Evolutionary conservation across 306 rosid species (phyloP), one percentile per base, ranked within the genome.

Genomic region (Rosa lucieae): DNA sequence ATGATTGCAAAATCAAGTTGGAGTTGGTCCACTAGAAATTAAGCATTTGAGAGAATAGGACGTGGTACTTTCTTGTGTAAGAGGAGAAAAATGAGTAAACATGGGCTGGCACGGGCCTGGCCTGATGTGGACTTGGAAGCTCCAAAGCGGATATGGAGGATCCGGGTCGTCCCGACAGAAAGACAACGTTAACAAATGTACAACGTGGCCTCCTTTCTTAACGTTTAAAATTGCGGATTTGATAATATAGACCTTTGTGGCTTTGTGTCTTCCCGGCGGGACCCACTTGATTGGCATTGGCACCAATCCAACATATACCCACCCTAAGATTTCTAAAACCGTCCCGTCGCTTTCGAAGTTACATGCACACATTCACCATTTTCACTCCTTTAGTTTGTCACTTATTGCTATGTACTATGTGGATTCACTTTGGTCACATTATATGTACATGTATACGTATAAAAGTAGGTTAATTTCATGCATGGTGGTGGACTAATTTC

Each of bases 101-200:
- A 26, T 39, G 72, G 72, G 72, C 72, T 67, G 48, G 15, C 72
- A 67, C 39, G 72, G 48, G 72, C 49, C 55, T 59, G 56, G 53
- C 15, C 77, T 39, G 72, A 56, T 40, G 23, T 39, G 77, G 40
- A 56, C 8, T 14, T 17, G 14, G 35, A 75, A 17, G 59, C 44
- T 10, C 21, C 8, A 0, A 5, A 29, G 13, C 1, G 8, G 68
- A 40, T 26, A 37, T 37, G 70, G 40, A 42, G 70, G 69, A 48
- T 43, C 69, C 21, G 21, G 40, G 37, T 52, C 62, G 10, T 62
- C 58, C 67, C 77, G 66, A 49, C 75, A 8, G 26, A 32, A 12
- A 39, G 63, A 39, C 67, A 73, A 21, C 53, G 68, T 74, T 40
- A 56, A 56, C 46, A 43, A 40, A 74, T 37, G 43, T 23, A 23